Conservation (phyloP, 371 early-diverging fungal species). For the Entomophthora muscae region DNA sequence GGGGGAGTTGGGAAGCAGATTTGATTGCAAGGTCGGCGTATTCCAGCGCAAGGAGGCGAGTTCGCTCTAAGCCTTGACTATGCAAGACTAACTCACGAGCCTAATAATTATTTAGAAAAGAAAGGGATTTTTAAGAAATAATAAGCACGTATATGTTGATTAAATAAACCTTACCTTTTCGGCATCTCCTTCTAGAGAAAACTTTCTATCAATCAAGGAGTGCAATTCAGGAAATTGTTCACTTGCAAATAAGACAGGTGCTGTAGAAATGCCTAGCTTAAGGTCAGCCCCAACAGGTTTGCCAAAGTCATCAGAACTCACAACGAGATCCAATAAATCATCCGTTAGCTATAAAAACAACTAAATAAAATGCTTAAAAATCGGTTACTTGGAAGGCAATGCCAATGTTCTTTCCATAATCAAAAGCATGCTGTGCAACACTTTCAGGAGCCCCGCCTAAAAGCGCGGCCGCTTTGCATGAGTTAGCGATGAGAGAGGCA, state of each 20-base stretch:
- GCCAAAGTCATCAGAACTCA: slow-evolving; percentile 56
- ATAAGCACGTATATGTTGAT: too few relatives aligned
- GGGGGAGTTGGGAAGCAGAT: slow-evolving; percentile 34
- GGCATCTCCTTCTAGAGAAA: slow-evolving; percentile 41
- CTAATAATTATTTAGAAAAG: slow-evolving; percentile 13
- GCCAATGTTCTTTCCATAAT: slow-evolving; percentile 76
- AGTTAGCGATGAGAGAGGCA: slow-evolving; percentile 84
- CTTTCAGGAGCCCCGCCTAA: slow-evolving; percentile 58
- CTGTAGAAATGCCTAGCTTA: slow-evolving; percentile 74
- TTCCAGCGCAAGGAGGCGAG: slow-evolving; percentile 28
- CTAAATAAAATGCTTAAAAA: not conserved
- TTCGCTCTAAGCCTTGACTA: slow-evolving; percentile 47
- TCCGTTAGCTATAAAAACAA: slow-evolving; percentile 46
- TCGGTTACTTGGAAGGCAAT: slow-evolving; percentile 73
- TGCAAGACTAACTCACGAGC: slow-evolving; percentile 47
- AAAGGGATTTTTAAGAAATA: slow-evolving; percentile 6
- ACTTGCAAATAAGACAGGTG: slow-evolving; percentile 85
- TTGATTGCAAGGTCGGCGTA: slow-evolving; percentile 38
- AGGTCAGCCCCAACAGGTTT: slow-evolving; percentile 82
- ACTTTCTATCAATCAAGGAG: slow-evolving; percentile 70
- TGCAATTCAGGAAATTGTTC: slow-evolving; percentile 72
- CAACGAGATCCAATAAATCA: slow-evolving; percentile 83
- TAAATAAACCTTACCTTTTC: slow-evolving; percentile 31
- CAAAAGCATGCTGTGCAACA: slow-evolving; percentile 52
- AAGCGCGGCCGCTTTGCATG: slow-evolving; percentile 73